Evolutionary conservation across 2,329 filamentous ascomycete species (phyloP), one percentile per base, ranked within the genome.

Genomic region (Dothistroma septosporum): DNA sequence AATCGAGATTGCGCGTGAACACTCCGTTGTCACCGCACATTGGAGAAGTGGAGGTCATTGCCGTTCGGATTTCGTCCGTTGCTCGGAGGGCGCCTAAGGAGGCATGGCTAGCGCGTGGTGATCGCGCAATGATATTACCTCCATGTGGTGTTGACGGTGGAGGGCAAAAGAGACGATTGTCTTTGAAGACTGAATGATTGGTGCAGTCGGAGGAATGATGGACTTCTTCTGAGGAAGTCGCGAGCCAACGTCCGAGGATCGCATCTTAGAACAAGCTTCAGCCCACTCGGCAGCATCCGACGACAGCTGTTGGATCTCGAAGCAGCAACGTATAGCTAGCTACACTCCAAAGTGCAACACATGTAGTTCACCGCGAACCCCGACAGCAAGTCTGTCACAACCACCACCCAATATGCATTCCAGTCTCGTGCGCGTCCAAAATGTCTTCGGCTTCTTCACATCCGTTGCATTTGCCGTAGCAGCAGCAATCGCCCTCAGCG

Each of bases 361-460:
- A 47, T 32, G 47, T 57, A 57, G 37, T 31, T 12, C 37, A 49
- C 11, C n/a, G 21, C 55, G n/a, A 28, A 49, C 9, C 11, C 10
- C 19, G 44, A 44, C 55, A 50, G 55, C 46, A 47, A 33, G 44
- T 35, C 56, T 53, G 56, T 37, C 32, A 28, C n/a, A 16, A 35
- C 12, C 44, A 55, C 54, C 50, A 31, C 28, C 73, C 79, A 82
- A 62, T 63, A 97, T 99, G 94, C 88, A 97, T 78, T 95, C 91
- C 73, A 85, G 89, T 52, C 78, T 96, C 53, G 91, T 90, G 64
- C 90, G 94, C 68, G 77, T 88, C 68, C 94, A 99, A 78, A 93
- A 91, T 79, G 88, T 92, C 75, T 99, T 99, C 76, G 92, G 94
- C 76, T 97, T 96, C 85, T 97, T 97, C 82, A 97, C 94, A 19